Conservation (phyloP, 2,329 filamentous ascomycete species). For the Cyphellophora attinorum region DNA sequence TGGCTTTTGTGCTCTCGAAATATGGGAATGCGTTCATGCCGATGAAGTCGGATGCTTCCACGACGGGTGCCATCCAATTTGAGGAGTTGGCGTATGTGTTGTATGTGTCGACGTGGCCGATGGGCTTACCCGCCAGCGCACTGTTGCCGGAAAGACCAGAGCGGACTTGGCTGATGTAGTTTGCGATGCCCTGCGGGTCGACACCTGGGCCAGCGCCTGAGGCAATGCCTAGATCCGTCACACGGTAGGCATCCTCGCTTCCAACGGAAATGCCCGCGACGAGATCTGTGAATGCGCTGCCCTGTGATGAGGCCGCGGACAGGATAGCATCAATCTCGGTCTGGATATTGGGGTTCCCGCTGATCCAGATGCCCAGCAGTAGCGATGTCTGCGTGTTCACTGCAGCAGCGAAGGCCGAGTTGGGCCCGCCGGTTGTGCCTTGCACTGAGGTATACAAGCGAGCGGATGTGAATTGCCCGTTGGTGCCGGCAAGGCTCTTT, state of each 20-base stretch:
- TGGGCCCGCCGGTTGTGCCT: slow-evolving; percentile 53
- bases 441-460: slow-evolving; percentile 57
- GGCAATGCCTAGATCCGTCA: slow-evolving; percentile 58
- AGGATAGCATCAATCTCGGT: slow-evolving; percentile 68
- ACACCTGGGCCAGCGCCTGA: slow-evolving; percentile 55
- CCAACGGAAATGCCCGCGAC: slow-evolving; percentile 80
- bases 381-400: slow-evolving; percentile 70
- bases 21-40: slow-evolving; percentile 80
- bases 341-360: slow-evolving; percentile 52
- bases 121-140: slow-evolving; percentile 42
- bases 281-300: slow-evolving; percentile 51
- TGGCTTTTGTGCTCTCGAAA: slow-evolving; percentile 54
- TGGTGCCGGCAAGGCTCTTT: slow-evolving; percentile 28
- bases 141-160: slow-evolving; percentile 53
- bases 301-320: slow-evolving; percentile 60
- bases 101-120: slow-evolving; percentile 90
- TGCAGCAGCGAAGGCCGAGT: slow-evolving; percentile 69
- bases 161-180: slow-evolving; percentile 63
- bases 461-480: slow-evolving; percentile 33
- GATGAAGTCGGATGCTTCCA: slow-evolving; percentile 64
- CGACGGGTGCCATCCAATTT: slow-evolving; percentile 53
- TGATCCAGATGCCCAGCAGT: slow-evolving; percentile 77
- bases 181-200: slow-evolving; percentile 51
- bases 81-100: slow-evolving; percentile 64
- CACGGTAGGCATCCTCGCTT: slow-evolving; percentile 77